These are phyloP conservation scores for Coelastrella sp. DNA, from an alignment of 139 green algal genomes.

Conservation along the genomic window DNA sequence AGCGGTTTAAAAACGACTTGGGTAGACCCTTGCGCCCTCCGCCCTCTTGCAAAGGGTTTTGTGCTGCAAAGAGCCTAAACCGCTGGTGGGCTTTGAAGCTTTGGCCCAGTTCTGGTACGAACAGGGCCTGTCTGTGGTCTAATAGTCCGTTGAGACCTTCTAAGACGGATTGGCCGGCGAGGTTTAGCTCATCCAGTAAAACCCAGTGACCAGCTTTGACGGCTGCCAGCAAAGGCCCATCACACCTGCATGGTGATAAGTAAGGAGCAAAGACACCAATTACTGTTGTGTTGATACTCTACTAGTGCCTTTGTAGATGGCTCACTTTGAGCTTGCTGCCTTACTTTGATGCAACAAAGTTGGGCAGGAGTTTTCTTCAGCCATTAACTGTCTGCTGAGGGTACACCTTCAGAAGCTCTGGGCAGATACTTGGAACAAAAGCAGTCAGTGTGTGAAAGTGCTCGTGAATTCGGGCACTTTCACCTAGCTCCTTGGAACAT, in stretches of 20 bases:
- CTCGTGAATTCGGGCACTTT: no score
- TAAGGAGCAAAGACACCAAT: background rate
- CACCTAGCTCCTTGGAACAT: no score
- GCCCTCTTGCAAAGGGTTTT: slow-evolving; percentile 94
- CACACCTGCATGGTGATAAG: slow-evolving; percentile 55
- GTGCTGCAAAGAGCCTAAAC: slow-evolving; percentile 93
- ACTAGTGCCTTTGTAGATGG: no score
- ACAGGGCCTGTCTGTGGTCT: slow-evolving; percentile 95
- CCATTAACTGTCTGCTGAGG: no score
- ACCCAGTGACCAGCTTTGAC: slow-evolving; percentile 94
- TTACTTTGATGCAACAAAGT: no score
- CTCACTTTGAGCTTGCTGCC: no score
- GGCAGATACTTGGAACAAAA: no score
- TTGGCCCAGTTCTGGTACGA: slow-evolving; percentile 93
- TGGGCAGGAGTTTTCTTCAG: no score
- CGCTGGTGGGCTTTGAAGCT: slow-evolving; percentile 80
- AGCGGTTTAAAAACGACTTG: slow-evolving; percentile 98
- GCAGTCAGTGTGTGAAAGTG: no score
- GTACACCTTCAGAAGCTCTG: no score
- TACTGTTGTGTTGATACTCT: no score
- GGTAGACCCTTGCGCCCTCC: slow-evolving; percentile 97
- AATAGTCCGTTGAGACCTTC: slow-evolving; percentile 97
- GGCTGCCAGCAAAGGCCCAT: slow-evolving; percentile 94
- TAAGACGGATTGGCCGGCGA: slow-evolving; percentile 94
- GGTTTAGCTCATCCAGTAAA: slow-evolving; percentile 98